A percentile compares a stretch with the other conserved stretches of the same genome.
Conservation (phyloP, 2,329 filamentous ascomycete species). For the Phialophora macrospora region DNA sequence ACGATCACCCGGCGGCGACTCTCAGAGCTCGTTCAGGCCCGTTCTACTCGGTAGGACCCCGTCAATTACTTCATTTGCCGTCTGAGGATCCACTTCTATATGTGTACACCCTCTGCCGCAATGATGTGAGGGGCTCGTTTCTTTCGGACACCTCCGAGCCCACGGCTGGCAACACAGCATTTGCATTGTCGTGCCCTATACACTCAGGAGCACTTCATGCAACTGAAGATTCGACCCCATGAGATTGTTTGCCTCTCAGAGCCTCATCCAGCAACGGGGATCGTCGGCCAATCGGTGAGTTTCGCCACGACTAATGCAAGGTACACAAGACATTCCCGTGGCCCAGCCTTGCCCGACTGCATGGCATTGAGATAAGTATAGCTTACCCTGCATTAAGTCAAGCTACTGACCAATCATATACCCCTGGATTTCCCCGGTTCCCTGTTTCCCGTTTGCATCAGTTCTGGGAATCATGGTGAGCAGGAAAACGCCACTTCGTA, state of each 20-base stretch:
- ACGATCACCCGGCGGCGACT: constrained; percentile 4
- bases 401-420: constrained; percentile 20
- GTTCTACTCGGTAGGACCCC: too few species aligned
- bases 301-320: constrained; percentile 30
- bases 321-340: constrained; percentile 36
- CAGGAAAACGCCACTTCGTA: background rate
- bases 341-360: constrained; percentile 17
- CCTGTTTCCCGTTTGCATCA: constrained; percentile 7
- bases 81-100: constrained; percentile 13
- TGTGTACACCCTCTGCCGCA: background rate
- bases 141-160: background rate
- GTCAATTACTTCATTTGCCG: background rate
- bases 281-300: constrained; percentile 23
- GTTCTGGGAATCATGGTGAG: background rate
- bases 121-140: background rate
- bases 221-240: background rate
- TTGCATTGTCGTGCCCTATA: background rate
- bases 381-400: constrained; percentile 18
- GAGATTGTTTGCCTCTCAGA: background rate
- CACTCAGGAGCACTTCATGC: background rate
- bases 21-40: background rate
- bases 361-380: constrained; percentile 30
- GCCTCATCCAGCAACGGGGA: constrained; percentile 5
- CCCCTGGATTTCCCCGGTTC: constrained; percentile 9
- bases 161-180: background rate